Base-by-base conservation (phyloP, 2,329 filamentous ascomycete genomes). In the Lachnellula willkommii region DNA sequence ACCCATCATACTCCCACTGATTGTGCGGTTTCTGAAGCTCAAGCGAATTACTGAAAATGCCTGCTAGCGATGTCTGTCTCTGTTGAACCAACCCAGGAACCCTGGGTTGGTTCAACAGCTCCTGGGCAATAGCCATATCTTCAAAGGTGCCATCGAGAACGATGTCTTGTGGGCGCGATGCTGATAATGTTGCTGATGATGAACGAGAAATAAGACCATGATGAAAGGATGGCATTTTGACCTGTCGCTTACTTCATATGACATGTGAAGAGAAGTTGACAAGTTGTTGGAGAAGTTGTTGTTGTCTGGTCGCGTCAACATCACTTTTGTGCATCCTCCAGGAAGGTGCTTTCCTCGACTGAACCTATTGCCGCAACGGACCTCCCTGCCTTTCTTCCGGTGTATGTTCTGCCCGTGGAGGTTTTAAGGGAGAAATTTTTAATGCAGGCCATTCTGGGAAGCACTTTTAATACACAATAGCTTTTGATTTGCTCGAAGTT, bases 181-280 rank as follows among this genome's bases (percentile, higher is more conserved):
- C 56, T 53, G 63, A 64, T 59, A 67, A 59, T 46, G 58, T 58
- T 60, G 57, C 55, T 56, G 63, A 67, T 47, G 64, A 65, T 59
- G 63, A 59, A n/a, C 62, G 60, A 52, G 60, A 59, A 47, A 57
- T 60, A 60, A 68, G 59, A 60, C 62, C 60, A 67, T 66, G 52
- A 48, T 61, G 56, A 52, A 67, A 67, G 64, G 68, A 55, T 61
- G 68, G 67, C 70, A 73, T 72, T 58, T 52, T 58, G 54, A 12
- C 37, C 39, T 32, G 47, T 52, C 20, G 11, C 6, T 15, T 50
- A 15, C 17, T 40, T 15, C n/a, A 11, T 9, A 50, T 24, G 42
- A 26, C 12, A 11, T 17, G 42, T 45, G 42, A 45, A 24, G 12
- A 12, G 40, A 22, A 24, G 20, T 12, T 32, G 28, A 32, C 28